phyloP scores from a whole-genome alignment of 176 grass and related monocot species.

The Eleusine coracana region DNA sequence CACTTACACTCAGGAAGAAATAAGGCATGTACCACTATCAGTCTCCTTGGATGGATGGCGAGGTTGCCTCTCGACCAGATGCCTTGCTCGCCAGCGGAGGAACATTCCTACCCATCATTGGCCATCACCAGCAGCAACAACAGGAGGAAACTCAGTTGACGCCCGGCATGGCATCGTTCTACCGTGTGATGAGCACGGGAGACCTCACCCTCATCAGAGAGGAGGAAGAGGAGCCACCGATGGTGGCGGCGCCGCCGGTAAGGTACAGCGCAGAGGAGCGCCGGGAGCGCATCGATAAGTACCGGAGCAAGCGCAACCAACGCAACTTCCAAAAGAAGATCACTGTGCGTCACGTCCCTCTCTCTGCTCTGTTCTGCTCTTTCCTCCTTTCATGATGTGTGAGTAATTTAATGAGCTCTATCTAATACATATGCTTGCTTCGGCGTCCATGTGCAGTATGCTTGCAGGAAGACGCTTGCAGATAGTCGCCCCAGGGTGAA shows the following conservation, averaged over 20 bases:
- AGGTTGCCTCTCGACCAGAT: neutral
- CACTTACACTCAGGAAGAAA: neutral
- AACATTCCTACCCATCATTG: neutral
- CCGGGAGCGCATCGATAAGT: constrained; percentile 85
- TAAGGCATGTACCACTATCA: neutral
- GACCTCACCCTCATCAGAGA: neutral
- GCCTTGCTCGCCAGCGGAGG: neutral
- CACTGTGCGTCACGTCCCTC: constrained; percentile 48
- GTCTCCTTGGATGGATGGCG: neutral
- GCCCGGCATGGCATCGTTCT: neutral
- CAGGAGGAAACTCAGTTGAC: neutral
- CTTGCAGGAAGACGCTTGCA: constrained; percentile 87
- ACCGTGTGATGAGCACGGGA: neutral
- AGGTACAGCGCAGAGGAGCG: constrained; percentile 29
- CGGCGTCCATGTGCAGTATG: constrained; percentile 47
- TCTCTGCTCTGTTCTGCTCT: neutral
- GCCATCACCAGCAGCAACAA: neutral
- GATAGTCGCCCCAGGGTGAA: constrained; percentile 82
- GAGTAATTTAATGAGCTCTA: neutral
- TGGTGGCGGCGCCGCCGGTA: neutral
- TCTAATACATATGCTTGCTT: neutral
- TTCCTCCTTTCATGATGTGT: neutral
- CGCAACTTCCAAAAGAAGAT: constrained; percentile 98
- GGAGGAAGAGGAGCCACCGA: neutral
- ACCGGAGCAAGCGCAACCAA: constrained; percentile 80